These are phyloP conservation scores for Juglanconis juglandina DNA, from an alignment of 2,329 filamentous ascomycete species.

Conservation along the genomic window DNA sequence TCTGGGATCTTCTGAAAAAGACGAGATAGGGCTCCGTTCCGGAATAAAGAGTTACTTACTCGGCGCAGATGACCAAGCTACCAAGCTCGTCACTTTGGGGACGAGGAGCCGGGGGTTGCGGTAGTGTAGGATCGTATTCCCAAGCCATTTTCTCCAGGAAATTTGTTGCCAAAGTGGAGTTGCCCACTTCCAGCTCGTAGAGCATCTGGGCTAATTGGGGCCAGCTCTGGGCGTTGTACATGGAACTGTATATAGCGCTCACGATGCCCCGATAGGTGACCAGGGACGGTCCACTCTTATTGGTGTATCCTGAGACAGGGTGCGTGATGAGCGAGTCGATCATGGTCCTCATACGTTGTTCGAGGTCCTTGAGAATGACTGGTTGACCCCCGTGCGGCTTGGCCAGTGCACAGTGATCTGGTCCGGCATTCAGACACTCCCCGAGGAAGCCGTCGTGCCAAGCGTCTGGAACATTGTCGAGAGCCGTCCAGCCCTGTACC, in stretches of 20 bases:
- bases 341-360: slow-evolving; percentile 36
- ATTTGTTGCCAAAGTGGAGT: slow-evolving; percentile 38
- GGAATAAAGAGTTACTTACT: slow-evolving; percentile 20
- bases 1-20: no score
- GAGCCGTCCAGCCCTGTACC: slow-evolving; percentile 37
- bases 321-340: slow-evolving; percentile 35
- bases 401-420: slow-evolving; percentile 42
- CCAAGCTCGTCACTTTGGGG: slow-evolving; percentile 38
- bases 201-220: slow-evolving; percentile 39
- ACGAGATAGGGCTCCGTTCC: background rate
- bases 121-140: slow-evolving; percentile 39
- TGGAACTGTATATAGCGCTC: slow-evolving; percentile 34
- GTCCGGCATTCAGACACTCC: slow-evolving; percentile 46
- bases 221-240: slow-evolving; percentile 45
- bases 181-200: slow-evolving; percentile 41
- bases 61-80: slow-evolving; percentile 42
- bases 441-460: slow-evolving; percentile 50
- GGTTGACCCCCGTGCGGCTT: slow-evolving; percentile 26
- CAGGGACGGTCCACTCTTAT: slow-evolving; percentile 38
- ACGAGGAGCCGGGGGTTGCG: slow-evolving; percentile 25
- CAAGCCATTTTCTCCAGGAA: slow-evolving; percentile 37
- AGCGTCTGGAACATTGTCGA: slow-evolving; percentile 47
- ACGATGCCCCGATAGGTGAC: slow-evolving; percentile 45
- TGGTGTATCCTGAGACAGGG: slow-evolving; percentile 37
- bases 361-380: slow-evolving; percentile 34